Conservation (phyloP, 2,329 filamentous ascomycete genomes). For the Trichoderma hamatum region DNA sequence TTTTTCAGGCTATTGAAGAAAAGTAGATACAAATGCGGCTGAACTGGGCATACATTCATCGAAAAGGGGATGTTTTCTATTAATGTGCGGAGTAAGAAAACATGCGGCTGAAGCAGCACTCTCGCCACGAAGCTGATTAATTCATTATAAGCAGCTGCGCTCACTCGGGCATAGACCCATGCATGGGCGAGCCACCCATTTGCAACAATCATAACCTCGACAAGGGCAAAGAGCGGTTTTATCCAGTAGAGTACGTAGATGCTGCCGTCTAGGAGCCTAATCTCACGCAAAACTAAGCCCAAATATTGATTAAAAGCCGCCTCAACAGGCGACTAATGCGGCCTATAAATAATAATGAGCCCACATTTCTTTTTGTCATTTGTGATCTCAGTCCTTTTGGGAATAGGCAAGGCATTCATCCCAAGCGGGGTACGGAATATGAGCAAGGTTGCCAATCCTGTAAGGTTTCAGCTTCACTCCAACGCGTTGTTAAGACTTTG, state of each 20-base stretch:
- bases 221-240: neutral
- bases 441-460: neutral
- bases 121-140: neutral
- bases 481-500: neutral
- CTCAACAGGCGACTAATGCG: neutral
- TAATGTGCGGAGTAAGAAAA: neutral
- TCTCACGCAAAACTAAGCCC: neutral
- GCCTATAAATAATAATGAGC: neutral
- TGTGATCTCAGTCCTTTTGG: constrained; percentile 8
- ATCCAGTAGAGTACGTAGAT: constrained; percentile 1
- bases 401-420: neutral
- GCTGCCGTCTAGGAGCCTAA: neutral
- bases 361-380: constrained; percentile 17
- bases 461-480: neutral
- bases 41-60: neutral
- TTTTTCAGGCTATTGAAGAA: neutral
- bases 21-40: neutral
- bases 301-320: neutral
- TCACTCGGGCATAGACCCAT: constrained; percentile 10
- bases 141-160: neutral
- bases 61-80: constrained; percentile 1
- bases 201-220: neutral
- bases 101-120: no score
- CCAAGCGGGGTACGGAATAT: constrained; percentile 7
- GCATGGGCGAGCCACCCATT: neutral